These are phyloP conservation scores for Aspergillus heteromorphus DNA, from an alignment of 495 filamentous ascomycete genomes.

Conservation along the genomic window DNA sequence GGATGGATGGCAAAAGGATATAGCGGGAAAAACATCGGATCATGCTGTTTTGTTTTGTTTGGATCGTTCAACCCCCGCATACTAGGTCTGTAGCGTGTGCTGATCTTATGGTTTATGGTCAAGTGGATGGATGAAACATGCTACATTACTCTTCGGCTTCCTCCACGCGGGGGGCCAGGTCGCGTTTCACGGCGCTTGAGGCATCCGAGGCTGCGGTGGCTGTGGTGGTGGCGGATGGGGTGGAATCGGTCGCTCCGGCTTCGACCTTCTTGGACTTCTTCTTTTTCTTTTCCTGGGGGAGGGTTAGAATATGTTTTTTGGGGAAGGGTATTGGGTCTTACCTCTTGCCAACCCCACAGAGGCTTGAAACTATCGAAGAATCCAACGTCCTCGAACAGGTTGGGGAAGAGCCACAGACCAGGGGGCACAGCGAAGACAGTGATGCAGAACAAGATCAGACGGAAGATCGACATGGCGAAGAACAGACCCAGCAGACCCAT, in stretches of 20 bases:
- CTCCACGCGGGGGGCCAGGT: slow-evolving; percentile 58
- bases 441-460: slow-evolving; percentile 88
- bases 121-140: background rate
- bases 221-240: slow-evolving; percentile 52
- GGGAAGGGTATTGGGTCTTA: slow-evolving; percentile 28
- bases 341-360: slow-evolving; percentile 98
- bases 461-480: slow-evolving; percentile 96
- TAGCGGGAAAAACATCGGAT: no score
- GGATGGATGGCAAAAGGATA: no score
- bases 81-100: no score
- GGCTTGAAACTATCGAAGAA: slow-evolving; percentile 98
- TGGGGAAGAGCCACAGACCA: slow-evolving; percentile 96
- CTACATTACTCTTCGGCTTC: slow-evolving; percentile 55
- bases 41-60: no score
- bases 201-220: slow-evolving; percentile 50
- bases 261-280: slow-evolving; percentile 55
- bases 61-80: no score
- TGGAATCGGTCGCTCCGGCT: slow-evolving; percentile 37
- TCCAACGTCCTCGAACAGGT: slow-evolving; percentile 96
- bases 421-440: slow-evolving; percentile 82
- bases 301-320: slow-evolving; percentile 12
- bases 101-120: no score
- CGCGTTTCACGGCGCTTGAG: slow-evolving; percentile 41
- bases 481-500: slow-evolving; percentile 87
- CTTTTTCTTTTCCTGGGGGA: slow-evolving; percentile 43